Percentiles rank a stretch among this genome's conserved stretches.
phyloP scores from a whole-genome alignment of 345 rosid species.

The Gossypium sturtianum region DNA sequence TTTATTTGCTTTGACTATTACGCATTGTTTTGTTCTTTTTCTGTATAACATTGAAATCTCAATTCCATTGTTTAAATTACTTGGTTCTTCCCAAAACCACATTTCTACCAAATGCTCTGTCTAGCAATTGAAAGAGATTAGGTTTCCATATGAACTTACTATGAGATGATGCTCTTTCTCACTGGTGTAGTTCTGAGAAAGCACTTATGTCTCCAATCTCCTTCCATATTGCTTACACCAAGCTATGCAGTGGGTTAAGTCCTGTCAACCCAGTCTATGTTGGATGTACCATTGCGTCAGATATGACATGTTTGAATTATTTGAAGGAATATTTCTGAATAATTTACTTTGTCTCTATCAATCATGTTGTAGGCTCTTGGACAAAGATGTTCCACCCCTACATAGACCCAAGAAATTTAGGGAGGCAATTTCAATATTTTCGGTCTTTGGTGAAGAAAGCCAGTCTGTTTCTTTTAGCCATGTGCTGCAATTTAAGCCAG shows the following conservation, averaged over 20 bases:
- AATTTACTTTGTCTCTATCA: conserved; percentile 33
- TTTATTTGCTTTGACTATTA: too few species aligned
- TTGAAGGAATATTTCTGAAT: conserved; percentile 38
- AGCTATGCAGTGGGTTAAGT: conserved; percentile 12
- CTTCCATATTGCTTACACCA: not conserved
- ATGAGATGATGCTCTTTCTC: not conserved
- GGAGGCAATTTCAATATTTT: conserved; percentile 14
- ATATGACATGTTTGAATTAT: conserved; percentile 24
- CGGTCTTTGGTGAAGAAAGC: conserved; percentile 10
- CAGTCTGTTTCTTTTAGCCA: conserved; percentile 13
- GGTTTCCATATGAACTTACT: not conserved
- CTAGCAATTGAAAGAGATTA: not conserved
- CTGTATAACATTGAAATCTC: too few species aligned
- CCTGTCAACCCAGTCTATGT: conserved; percentile 11
- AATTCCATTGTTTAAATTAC: too few species aligned
- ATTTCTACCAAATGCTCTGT: too few species aligned
- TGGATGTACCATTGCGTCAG: conserved; percentile 11
- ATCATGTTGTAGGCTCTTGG: conserved; percentile 30
- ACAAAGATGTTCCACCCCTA: conserved; percentile 17
- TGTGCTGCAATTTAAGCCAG: conserved; percentile 7
- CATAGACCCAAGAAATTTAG: conserved; percentile 25
- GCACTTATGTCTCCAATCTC: not conserved
- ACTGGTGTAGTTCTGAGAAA: not conserved
- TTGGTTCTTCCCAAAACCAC: too few species aligned
- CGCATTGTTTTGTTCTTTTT: too few species aligned